Conservation (phyloP, 1,284 basidiomycete species). For the Tremellales sp. region DNA sequence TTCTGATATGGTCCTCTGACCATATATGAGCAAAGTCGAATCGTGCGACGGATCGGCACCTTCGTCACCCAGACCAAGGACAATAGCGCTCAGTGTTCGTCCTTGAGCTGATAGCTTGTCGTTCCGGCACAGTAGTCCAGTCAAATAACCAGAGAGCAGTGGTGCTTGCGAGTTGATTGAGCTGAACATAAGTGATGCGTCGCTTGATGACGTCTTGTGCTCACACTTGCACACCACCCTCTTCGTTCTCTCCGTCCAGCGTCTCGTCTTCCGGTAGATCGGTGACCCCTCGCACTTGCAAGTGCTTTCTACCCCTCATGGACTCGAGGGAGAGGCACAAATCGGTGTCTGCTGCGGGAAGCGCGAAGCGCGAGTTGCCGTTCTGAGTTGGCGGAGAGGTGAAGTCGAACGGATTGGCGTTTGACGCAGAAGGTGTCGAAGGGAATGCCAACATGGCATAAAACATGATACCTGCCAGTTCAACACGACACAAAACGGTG, state of each 20-base stretch:
- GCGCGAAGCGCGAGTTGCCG: slow-evolving; percentile 24
- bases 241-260: slow-evolving; percentile 23
- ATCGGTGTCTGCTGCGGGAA: slow-evolving; percentile 36
- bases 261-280: slow-evolving; percentile 31
- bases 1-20: slow-evolving; percentile 11
- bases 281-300: slow-evolving; percentile 37
- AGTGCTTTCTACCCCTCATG: slow-evolving; percentile 42
- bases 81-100: slow-evolving; percentile 31
- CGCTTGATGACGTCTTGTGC: background rate
- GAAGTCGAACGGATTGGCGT: slow-evolving; percentile 22
- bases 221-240: slow-evolving; percentile 35
- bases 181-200: slow-evolving; percentile 7
- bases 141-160: slow-evolving; percentile 37
- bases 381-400: slow-evolving; percentile 1
- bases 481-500: background rate
- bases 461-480: slow-evolving; percentile 39
- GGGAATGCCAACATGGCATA: slow-evolving; percentile 35
- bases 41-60: slow-evolving; percentile 19
- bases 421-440: slow-evolving; percentile 16
- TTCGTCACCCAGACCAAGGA: slow-evolving; percentile 45
- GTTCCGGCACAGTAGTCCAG: slow-evolving; percentile 30
- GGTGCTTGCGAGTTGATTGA: slow-evolving; percentile 30
- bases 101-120: slow-evolving; percentile 25
- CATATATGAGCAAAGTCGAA: slow-evolving; percentile 37
- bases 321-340: slow-evolving; percentile 48